phyloP scores from a whole-genome alignment of 352 stramenopile species.

The Globisporangium rhizosaccharum region DNA sequence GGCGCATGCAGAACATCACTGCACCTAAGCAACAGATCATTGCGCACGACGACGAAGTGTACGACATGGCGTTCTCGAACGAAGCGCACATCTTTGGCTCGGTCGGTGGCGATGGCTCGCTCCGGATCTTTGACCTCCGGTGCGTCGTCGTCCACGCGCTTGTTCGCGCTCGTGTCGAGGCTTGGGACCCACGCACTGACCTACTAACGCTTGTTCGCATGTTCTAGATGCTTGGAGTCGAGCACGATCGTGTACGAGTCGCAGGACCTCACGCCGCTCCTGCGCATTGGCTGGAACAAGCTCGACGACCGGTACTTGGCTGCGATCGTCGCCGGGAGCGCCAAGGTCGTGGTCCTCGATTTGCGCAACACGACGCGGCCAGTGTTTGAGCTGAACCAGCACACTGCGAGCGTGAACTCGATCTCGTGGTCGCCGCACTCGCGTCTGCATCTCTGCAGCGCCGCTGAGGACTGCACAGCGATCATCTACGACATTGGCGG shows the following conservation, averaged over 20 bases:
- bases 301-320: constrained; percentile 97
- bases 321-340: constrained; percentile 90
- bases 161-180: not conserved
- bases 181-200: not conserved
- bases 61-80: constrained; percentile 95
- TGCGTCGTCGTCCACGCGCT: constrained; percentile 23
- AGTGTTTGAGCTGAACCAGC: constrained; percentile 90
- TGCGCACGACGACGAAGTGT: constrained; percentile 98
- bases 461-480: constrained; percentile 92
- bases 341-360: constrained; percentile 94
- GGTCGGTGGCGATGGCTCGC: constrained; percentile 94
- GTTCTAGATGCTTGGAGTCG: constrained; percentile 69
- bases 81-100: constrained; percentile 95
- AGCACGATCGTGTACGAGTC: constrained; percentile 98
- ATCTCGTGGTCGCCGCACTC: constrained; percentile 95
- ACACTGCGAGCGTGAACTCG: constrained; percentile 92
- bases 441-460: constrained; percentile 93
- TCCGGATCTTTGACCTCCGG: constrained; percentile 97
- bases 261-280: constrained; percentile 78
- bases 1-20: constrained; percentile 34
- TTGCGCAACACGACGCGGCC: constrained; percentile 88
- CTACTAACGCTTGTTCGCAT: not conserved
- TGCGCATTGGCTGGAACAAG: constrained; percentile 96
- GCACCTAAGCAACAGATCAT: constrained; percentile 94
- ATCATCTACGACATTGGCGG: constrained; percentile 94